Conservation (phyloP, 192 early-diverging fungal species). For the Ramicandelaber brevisporus region DNA sequence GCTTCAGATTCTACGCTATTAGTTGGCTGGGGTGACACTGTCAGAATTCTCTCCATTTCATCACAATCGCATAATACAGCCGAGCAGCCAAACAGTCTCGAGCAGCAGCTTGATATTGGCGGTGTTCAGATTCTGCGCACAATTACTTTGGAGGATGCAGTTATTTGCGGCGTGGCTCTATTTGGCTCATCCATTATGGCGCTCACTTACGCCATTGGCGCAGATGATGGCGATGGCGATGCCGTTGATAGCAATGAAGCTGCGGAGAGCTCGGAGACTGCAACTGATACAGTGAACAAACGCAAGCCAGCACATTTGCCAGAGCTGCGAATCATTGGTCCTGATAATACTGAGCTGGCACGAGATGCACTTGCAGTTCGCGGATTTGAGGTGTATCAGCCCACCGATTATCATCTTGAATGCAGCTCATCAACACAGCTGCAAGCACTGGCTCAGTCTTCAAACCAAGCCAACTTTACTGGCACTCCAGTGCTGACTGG, state of each 20-base stretch:
- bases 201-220: too few species aligned
- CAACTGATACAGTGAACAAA: too few species aligned
- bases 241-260: conserved; percentile 2
- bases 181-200: conserved; percentile 11
- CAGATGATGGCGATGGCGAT: conserved; percentile 11
- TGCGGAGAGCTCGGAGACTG: conserved; percentile 1
- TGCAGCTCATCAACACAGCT: conserved; percentile 19
- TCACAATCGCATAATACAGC: too few species aligned
- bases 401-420: conserved; percentile 84
- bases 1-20: conserved; percentile 44
- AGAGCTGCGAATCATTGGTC: conserved; percentile 71
- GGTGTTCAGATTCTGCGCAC: too few species aligned
- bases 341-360: conserved; percentile 57
- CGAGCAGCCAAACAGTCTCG: too few species aligned
- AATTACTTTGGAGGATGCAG: too few species aligned
- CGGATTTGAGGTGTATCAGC: conserved; percentile 65
- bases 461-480: too few species aligned
- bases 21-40: conserved; percentile 85
- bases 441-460: too few species aligned
- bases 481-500: too few species aligned
- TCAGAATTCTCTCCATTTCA: conserved; percentile 61
- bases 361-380: conserved; percentile 69
- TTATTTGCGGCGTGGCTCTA: conserved; percentile 72
- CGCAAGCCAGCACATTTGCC: conserved; percentile 58
- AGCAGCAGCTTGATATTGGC: too few species aligned